Percentiles rank a stretch among this genome's conserved stretches.
These are phyloP conservation scores for Syzygium aqueum DNA, from an alignment of 345 rosid genomes.

Conservation along the genomic window DNA sequence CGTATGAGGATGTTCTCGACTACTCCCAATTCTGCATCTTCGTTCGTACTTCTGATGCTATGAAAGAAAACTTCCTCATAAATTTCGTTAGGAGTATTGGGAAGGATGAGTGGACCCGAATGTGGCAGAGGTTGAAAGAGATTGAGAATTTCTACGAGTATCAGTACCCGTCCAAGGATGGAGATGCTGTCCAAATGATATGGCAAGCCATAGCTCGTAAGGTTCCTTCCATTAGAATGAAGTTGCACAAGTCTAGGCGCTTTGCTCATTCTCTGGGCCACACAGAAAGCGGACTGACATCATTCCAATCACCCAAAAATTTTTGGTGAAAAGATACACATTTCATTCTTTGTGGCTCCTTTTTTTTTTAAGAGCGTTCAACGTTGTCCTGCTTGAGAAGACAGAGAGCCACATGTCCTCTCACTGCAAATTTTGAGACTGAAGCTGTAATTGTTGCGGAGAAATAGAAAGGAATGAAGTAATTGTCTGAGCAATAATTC, in stretches of 20 bases:
- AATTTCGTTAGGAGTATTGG: constrained; percentile 51
- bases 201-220: constrained; percentile 88
- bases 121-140: constrained; percentile 62
- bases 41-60: constrained; percentile 70
- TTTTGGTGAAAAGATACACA: constrained; percentile 36
- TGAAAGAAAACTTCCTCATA: constrained; percentile 56
- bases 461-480: not conserved
- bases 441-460: not conserved
- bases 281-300: constrained; percentile 10
- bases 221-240: constrained; percentile 50
- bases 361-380: not conserved
- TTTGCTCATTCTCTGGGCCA: constrained; percentile 16
- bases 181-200: constrained; percentile 81
- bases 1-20: constrained; percentile 82
- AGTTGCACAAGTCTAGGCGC: constrained; percentile 53
- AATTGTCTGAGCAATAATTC: not conserved
- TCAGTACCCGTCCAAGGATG: constrained; percentile 51
- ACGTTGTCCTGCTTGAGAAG: not conserved
- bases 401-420: not conserved
- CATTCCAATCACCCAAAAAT: constrained; percentile 29
- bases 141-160: constrained; percentile 49
- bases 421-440: not conserved
- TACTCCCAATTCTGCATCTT: constrained; percentile 85
- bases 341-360: not conserved
- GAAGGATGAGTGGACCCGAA: constrained; percentile 67